Evolutionary conservation across 306 rosid species (phyloP).

Genomic region (Ochetophila trinervis): DNA sequence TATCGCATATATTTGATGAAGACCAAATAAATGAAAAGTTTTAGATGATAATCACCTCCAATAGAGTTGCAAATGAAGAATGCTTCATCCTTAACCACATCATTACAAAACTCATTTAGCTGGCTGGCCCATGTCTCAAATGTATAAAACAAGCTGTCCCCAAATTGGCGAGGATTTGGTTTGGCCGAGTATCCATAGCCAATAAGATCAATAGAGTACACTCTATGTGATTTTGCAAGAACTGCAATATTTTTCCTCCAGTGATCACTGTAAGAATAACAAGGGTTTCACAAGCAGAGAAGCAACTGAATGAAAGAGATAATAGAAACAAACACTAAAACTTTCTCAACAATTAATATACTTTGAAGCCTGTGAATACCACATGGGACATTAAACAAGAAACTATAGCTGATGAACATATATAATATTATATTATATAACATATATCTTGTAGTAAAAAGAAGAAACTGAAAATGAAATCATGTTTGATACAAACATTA

Average conservation of each 20-base stretch:
- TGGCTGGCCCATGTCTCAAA: constrained; percentile 96
- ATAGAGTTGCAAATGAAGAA: constrained; percentile 92
- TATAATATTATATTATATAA: background rate
- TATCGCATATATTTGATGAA: background rate
- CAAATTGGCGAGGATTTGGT: constrained; percentile 73
- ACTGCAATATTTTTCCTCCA: constrained; percentile 83
- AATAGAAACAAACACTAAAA: constrained; percentile 6
- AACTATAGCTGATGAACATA: background rate
- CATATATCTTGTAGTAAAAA: background rate
- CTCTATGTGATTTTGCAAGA: constrained; percentile 76
- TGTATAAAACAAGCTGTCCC: constrained; percentile 60
- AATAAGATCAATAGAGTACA: constrained; percentile 82
- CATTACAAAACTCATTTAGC: constrained; percentile 67
- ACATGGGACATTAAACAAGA: background rate
- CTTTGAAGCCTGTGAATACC: background rate
- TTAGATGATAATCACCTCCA: constrained; percentile 58
- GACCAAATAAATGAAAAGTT: background rate
- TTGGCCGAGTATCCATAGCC: constrained; percentile 98
- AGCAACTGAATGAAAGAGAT: constrained; percentile 3
- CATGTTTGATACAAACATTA: background rate
- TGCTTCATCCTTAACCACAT: constrained; percentile 69
- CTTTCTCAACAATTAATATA: background rate
- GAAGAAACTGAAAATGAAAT: constrained; percentile 7
- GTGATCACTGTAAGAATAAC: constrained; percentile 72
- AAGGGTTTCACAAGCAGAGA: constrained; percentile 25